These are phyloP conservation scores for Kuraishia piskuri DNA, from an alignment of 805 yeast genomes.

Conservation along the genomic window DNA sequence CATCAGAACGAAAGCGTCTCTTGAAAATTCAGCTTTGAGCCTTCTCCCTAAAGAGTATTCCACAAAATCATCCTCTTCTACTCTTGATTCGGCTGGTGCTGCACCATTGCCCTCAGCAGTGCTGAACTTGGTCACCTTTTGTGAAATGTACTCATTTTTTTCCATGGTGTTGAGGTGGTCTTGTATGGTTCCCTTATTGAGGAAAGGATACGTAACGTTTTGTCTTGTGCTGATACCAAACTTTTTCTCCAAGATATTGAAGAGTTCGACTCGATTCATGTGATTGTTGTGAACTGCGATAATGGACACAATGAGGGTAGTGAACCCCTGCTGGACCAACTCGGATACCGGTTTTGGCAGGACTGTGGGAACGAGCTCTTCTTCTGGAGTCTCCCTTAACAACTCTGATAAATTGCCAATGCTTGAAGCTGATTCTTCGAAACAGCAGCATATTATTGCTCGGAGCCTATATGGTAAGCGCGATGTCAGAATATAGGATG, in stretches of 20 bases:
- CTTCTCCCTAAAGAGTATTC: conserved; percentile 20
- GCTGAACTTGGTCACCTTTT: conserved; percentile 13
- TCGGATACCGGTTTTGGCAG: conserved; percentile 17
- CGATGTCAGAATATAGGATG: conserved; percentile 17
- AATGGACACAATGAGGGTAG: conserved; percentile 16
- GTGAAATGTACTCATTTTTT: conserved; percentile 18
- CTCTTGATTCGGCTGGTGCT: too few relatives aligned
- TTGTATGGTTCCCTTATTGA: conserved; percentile 12
- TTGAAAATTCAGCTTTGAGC: conserved; percentile 16
- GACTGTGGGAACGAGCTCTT: neutral
- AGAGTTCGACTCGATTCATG: conserved; percentile 18
- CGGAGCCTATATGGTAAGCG: conserved; percentile 12
- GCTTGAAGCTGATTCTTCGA: conserved; percentile 3
- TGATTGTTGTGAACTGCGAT: conserved; percentile 19
- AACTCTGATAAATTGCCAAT: neutral
- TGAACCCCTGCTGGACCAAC: conserved; percentile 17
- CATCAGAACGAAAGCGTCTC: conserved; percentile 15
- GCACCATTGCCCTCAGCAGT: too few relatives aligned
- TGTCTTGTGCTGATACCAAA: conserved; percentile 17
- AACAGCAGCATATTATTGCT: conserved; percentile 13
- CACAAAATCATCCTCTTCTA: conserved; percentile 14
- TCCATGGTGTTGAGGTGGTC: conserved; percentile 15
- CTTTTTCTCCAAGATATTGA: conserved; percentile 12
- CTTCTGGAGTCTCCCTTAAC: neutral
- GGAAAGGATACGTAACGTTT: conserved; percentile 10